Conservation (phyloP, 768 basidiomycete genomes). For the Suillus subalutaceus region DNA sequence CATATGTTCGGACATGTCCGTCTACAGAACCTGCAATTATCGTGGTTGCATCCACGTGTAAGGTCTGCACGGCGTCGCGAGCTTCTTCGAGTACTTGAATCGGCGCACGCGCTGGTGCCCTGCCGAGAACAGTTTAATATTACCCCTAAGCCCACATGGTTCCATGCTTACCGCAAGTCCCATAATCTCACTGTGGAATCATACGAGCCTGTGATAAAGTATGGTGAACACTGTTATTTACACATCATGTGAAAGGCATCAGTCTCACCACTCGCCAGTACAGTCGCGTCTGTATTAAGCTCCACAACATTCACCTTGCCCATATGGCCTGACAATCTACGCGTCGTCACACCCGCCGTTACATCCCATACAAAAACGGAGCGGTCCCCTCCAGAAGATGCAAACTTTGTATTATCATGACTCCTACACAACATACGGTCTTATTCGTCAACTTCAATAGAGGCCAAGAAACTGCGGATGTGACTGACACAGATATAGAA, state of each 20-base stretch:
- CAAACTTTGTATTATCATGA: constrained; percentile 93
- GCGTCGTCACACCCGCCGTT: constrained; percentile 77
- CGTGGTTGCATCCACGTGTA: constrained; percentile 66
- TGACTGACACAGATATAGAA: constrained; percentile 80
- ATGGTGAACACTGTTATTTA: not conserved
- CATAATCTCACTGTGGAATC: constrained; percentile 90
- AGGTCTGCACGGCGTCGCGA: constrained; percentile 80
- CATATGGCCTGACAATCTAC: constrained; percentile 87
- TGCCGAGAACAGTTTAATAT: constrained; percentile 25
- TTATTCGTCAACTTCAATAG: not conserved
- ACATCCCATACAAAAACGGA: constrained; percentile 97
- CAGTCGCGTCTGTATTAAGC: constrained; percentile 85
- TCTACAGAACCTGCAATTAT: constrained; percentile 89
- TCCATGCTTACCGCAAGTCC: constrained; percentile 75
- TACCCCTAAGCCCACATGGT: not conserved
- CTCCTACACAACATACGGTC: constrained; percentile 48
- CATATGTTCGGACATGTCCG: constrained; percentile 90
- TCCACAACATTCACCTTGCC: constrained; percentile 89
- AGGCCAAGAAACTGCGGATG: constrained; percentile 6
- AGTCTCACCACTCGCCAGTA: constrained; percentile 82
- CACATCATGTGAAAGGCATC: not conserved
- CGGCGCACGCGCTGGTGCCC: constrained; percentile 76
- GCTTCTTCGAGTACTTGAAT: constrained; percentile 93
- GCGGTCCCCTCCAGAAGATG: constrained; percentile 92
- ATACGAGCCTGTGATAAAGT: constrained; percentile 69